Percentiles rank a stretch among this genome's conserved stretches.
Evolutionary conservation across 495 filamentous ascomycete species (phyloP).

Genomic region (Neurospora sp.): DNA sequence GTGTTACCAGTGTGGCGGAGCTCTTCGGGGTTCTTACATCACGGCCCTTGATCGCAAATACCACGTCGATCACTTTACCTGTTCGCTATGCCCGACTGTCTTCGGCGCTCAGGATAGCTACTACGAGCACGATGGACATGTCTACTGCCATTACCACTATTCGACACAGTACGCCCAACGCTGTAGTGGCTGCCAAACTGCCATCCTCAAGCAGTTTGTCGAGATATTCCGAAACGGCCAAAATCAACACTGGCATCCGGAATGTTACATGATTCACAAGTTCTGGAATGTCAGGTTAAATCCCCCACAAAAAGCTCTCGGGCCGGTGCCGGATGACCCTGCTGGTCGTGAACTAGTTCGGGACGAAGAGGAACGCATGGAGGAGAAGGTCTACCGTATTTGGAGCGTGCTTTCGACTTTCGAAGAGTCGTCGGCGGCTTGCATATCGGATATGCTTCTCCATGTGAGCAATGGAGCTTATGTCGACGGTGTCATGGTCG

Average conservation of each 20-base stretch:
- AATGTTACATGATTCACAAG: slow-evolving; percentile 99
- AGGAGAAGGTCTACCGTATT: slow-evolving; percentile 94
- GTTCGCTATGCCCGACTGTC: slow-evolving; percentile 90
- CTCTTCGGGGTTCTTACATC: slow-evolving; percentile 94
- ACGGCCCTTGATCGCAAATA: slow-evolving; percentile 97
- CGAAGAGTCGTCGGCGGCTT: slow-evolving; percentile 93
- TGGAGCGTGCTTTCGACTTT: slow-evolving; percentile 97
- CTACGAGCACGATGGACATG: slow-evolving; percentile 93
- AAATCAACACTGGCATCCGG: slow-evolving; percentile 99
- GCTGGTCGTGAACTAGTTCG: slow-evolving; percentile 67
- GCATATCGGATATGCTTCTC: slow-evolving; percentile 98
- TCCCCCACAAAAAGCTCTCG: slow-evolving; percentile 31
- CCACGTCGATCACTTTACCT: slow-evolving; percentile 98
- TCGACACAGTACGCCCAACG: slow-evolving; percentile 94
- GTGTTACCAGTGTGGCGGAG: slow-evolving; percentile 85
- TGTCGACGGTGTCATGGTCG: slow-evolving; percentile 86
- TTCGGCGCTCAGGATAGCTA: slow-evolving; percentile 98
- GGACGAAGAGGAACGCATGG: slow-evolving; percentile 85
- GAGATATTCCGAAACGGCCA: slow-evolving; percentile 96
- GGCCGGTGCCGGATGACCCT: slow-evolving; percentile 55
- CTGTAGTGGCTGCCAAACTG: slow-evolving; percentile 92
- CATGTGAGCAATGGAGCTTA: slow-evolving; percentile 98
- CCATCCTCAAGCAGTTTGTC: slow-evolving; percentile 99
- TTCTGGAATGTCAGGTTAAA: slow-evolving; percentile 96
- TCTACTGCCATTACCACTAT: slow-evolving; percentile 99